Conservation (phyloP, 2,329 filamentous ascomycete species). For the Fusarium chuoi region DNA sequence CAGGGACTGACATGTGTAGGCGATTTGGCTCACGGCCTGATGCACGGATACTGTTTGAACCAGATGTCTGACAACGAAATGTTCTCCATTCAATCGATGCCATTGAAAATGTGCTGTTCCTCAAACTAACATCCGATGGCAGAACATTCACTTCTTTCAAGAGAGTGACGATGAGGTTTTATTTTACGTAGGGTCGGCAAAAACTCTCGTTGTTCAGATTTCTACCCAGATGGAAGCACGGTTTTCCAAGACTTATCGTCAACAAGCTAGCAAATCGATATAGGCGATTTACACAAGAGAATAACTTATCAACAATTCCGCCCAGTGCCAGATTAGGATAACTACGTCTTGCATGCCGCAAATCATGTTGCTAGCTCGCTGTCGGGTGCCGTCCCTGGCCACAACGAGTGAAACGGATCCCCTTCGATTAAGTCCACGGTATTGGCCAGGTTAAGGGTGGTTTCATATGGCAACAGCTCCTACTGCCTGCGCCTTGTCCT, state of each 20-base stretch:
- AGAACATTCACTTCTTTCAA: conserved; percentile 86
- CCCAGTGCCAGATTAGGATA: conserved; percentile 78
- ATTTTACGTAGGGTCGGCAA: conserved; percentile 84
- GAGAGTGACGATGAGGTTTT: conserved; percentile 75
- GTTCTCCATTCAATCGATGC: conserved; percentile 79
- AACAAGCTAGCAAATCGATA: conserved; percentile 71
- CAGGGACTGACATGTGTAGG: conserved; percentile 80
- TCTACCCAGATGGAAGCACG: conserved; percentile 80
- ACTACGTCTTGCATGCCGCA: conserved; percentile 83
- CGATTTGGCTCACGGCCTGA: conserved; percentile 76
- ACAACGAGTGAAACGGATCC: conserved; percentile 75
- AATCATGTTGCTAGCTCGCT: conserved; percentile 77
- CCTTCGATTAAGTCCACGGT: conserved; percentile 85
- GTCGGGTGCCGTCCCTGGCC: conserved; percentile 67
- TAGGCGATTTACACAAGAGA: conserved; percentile 85
- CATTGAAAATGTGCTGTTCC: conserved; percentile 76
- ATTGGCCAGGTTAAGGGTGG: conserved; percentile 82
- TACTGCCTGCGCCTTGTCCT: conserved; percentile 78
- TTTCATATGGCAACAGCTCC: conserved; percentile 80
- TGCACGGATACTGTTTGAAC: conserved; percentile 74
- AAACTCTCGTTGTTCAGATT: conserved; percentile 85
- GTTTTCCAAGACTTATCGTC: conserved; percentile 73
- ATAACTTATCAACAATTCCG: conserved; percentile 77
- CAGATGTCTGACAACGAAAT: conserved; percentile 79
- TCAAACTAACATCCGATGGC: conserved; percentile 81